These are phyloP conservation scores for Mollisiaceae sp. DNA, from an alignment of 2,329 filamentous ascomycete species.

Conservation along the genomic window DNA sequence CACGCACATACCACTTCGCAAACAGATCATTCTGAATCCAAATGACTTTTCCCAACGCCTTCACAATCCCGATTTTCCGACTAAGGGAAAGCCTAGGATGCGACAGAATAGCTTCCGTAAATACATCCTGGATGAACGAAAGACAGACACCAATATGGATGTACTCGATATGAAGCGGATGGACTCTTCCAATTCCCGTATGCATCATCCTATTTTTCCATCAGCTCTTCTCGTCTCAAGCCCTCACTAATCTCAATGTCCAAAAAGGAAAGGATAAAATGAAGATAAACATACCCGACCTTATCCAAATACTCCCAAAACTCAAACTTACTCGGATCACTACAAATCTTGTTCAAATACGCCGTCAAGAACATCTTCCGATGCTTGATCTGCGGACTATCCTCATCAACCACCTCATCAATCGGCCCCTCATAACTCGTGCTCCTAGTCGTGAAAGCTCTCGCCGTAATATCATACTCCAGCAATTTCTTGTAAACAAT, in stretches of 20 bases:
- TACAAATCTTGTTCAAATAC: conserved; percentile 50
- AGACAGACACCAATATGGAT: conserved; percentile 75
- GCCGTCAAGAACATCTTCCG: conserved; percentile 81
- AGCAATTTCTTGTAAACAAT: conserved; percentile 83
- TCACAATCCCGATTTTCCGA: conserved; percentile 74
- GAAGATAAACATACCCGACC: conserved; percentile 29
- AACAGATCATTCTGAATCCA: conserved; percentile 89
- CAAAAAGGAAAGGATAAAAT: too few species aligned
- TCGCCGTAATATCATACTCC: conserved; percentile 79
- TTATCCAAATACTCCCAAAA: conserved; percentile 35
- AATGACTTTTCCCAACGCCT: conserved; percentile 79
- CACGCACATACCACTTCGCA: conserved; percentile 70
- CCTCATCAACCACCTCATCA: conserved; percentile 50
- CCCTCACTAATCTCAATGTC: neutral
- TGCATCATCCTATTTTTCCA: conserved; percentile 42
- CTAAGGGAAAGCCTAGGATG: conserved; percentile 61
- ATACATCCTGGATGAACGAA: conserved; percentile 75
- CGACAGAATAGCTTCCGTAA: conserved; percentile 76
- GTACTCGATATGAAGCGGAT: conserved; percentile 76
- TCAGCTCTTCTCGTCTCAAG: neutral
- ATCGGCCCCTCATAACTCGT: conserved; percentile 63
- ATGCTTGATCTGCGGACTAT: conserved; percentile 54
- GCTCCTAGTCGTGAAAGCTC: conserved; percentile 68
- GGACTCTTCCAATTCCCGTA: conserved; percentile 67
- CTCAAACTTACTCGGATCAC: conserved; percentile 34